phyloP scores from a whole-genome alignment of 2,329 filamentous ascomycete species.

The Metarhizium brunneum region DNA sequence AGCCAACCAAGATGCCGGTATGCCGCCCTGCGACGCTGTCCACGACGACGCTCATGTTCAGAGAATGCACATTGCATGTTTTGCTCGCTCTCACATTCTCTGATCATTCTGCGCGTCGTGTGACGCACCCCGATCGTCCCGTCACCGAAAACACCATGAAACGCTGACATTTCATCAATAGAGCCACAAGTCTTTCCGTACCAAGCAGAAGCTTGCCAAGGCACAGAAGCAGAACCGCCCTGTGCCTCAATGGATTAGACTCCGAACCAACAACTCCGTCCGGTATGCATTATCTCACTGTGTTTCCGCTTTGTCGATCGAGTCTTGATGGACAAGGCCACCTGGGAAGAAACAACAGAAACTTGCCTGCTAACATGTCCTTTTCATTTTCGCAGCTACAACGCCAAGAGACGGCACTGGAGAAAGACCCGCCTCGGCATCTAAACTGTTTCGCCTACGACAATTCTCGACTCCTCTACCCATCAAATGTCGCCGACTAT shows the following conservation, averaged over 20 bases:
- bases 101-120: neutral
- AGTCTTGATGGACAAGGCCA: neutral
- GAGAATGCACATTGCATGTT: neutral
- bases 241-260: conserved; percentile 99
- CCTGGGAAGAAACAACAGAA: neutral
- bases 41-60: conserved; percentile 1
- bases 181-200: conserved; percentile 99
- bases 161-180: conserved; percentile 28
- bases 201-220: conserved; percentile 99
- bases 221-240: conserved; percentile 99
- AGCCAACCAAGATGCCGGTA: conserved; percentile 33
- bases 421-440: conserved; percentile 99
- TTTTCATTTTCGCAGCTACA: conserved; percentile 61
- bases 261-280: conserved; percentile 98
- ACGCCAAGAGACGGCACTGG: conserved; percentile 99
- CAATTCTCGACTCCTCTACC: neutral
- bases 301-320: neutral
- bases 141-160: neutral
- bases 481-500: conserved; percentile 4
- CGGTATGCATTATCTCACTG: conserved; percentile 57
- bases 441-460: conserved; percentile 53
- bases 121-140: neutral
- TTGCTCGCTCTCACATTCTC: neutral
- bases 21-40: conserved; percentile 12
- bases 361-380: neutral